Base-by-base conservation (phyloP, 2,329 filamentous ascomycete genomes). In the Raffaelea ambrosiae region DNA sequence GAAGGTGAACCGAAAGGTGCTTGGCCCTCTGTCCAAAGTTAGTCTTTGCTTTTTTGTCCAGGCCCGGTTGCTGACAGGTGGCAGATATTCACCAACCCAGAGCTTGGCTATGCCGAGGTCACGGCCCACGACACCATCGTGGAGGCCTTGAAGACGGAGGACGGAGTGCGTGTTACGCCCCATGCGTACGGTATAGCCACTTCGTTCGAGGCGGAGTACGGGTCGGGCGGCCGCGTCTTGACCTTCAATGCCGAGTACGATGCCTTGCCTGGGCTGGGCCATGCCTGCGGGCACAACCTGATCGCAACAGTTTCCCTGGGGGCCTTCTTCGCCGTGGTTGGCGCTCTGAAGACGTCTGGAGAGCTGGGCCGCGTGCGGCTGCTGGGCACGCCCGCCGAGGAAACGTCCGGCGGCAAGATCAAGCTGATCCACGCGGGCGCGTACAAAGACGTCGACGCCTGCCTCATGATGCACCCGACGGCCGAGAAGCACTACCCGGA, bases 151-250 rank as follows among this genome's bases (percentile, higher is more conserved):
- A 62, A 69, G 44, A 51, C 56, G 2, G 62, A 66, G 3, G 38
- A 46, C 11, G 73, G 70, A 0, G 71, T 71, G 51, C 48, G 54
- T 0, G 72, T 76, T 8, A 70, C 61, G 3, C 66, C 66, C 1
- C 67, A 73, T 45, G 69, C 73, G 0, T 76, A 75, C 53, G 74
- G 70, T 0, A 53, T 79, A 1, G 61, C 66, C 13, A 79, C 75
- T 0, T 65, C 71, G 0, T 78, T 79, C 49, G 68, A 70, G 51
- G 71, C 49, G 36, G 45, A 49, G 18, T 53, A 41, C 33, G 52
- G 50, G 5, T 23, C 55, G 50, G 47, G 48, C 36, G 33, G 50
- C 41, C 43, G 45, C 11, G 38, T 55, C 16, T 22, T 50, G 40
- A 18, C 54, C 48, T 40, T 56, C 59, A 54, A 53, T 31, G 53